Evolutionary conservation across 202 grass and related monocot species (phyloP), one percentile per base, ranked within the genome.

Genomic region (Cymbopogon flexuosus): DNA sequence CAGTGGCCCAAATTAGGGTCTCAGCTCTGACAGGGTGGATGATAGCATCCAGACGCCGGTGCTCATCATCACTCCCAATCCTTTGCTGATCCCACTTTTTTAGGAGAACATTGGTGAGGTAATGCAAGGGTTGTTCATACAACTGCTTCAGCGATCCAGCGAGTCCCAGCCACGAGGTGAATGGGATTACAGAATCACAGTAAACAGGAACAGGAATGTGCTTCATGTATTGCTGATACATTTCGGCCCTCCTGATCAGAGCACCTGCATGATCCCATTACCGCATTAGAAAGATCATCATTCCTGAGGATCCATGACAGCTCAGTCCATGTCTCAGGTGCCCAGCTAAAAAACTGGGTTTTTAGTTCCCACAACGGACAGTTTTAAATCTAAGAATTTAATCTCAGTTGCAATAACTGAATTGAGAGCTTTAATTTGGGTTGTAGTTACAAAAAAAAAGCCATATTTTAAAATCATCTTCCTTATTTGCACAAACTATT

Each of bases 171-270:
- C 95, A 95, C 58, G 90, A 89, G 79, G 84, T 93, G 77, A 84
- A 88, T 80, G 87, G 87, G 78, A 98, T 84, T 42, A 88, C 51
- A 70, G 92, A 98, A 54, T 66, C 51, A 18, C 24, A 22, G 46
- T 84, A 79, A 83, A 87, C 39, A 82, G 90, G 92, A 79, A 98
- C 78, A 34, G 82, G 88, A 62, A 99, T 80, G 40, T 72, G 83
- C 87, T 84, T 87, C 96, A 95, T 99, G 79, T 95, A 98, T 45
- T 91, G 84, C 74, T 93, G 88, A 87, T 98, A 98, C 90, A 94
- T 93, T 82, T 91, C 86, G 13, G 95, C 92, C 92, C 52, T 98
- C 86, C 84, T 88, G 80, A 88, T 62, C 70, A 94, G 77, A 72
- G 76, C 69, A 91, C 88, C 94, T 93, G 92, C 88, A 93, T 46